Evolutionary conservation across 2,329 filamentous ascomycete species (phyloP).

Genomic region (Dactylellina sp.): DNA sequence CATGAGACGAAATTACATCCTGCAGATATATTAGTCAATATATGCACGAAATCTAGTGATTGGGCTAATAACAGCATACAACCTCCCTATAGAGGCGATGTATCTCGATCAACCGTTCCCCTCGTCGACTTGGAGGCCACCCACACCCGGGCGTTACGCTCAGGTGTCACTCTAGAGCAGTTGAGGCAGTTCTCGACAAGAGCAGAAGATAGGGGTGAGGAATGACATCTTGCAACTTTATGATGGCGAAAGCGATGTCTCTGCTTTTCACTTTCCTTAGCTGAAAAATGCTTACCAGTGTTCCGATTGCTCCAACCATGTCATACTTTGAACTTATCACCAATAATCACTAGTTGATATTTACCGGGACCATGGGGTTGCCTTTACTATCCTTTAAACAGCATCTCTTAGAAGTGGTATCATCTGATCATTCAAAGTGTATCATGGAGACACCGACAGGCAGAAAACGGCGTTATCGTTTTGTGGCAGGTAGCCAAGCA

Average conservation of each 20-base stretch:
- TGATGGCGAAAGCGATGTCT: background rate
- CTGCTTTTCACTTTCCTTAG: background rate
- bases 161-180: slow-evolving; percentile 66
- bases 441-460: slow-evolving; percentile 11
- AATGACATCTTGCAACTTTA: background rate
- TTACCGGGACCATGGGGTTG: slow-evolving; percentile 30
- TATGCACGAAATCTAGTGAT: slow-evolving; percentile 15
- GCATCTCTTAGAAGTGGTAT: slow-evolving; percentile 11
- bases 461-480: slow-evolving; percentile 40
- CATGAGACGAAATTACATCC: slow-evolving; percentile 38
- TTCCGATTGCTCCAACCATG: slow-evolving; percentile 13
- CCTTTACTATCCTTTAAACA: slow-evolving; percentile 33
- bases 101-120: slow-evolving; percentile 61
- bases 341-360: slow-evolving; percentile 19
- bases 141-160: slow-evolving; percentile 68
- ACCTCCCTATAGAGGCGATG: slow-evolving; percentile 34
- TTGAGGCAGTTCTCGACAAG: slow-evolving; percentile 67
- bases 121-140: slow-evolving; percentile 68
- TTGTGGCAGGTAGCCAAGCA: slow-evolving; percentile 32
- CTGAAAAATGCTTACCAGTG: background rate
- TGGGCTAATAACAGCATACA: background rate
- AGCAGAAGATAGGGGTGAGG: slow-evolving; percentile 26
- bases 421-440: slow-evolving; percentile 20
- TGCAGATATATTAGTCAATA: too few relatives aligned
- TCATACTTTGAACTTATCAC: slow-evolving; percentile 3